Evolutionary conservation across 371 early-diverging fungal species (phyloP).

Genomic region (Mortierella sp.): DNA sequence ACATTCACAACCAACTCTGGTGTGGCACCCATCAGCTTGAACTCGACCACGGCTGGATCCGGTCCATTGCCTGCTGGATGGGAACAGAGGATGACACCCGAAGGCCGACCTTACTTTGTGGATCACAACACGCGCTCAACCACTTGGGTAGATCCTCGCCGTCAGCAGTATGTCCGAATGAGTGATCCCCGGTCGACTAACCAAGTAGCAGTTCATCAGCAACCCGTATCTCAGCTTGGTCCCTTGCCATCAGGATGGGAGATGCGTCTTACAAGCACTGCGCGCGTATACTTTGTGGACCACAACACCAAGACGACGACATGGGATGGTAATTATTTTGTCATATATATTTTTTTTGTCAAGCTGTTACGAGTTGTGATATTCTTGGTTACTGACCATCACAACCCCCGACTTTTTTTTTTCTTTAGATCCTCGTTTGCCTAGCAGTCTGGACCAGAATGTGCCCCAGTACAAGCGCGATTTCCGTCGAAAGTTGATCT

Average conservation of each 20-base stretch:
- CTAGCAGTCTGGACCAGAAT: slow-evolving; percentile 91
- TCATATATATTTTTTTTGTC: slow-evolving; percentile 50
- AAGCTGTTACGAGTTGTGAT: not conserved
- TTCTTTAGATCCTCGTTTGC: slow-evolving; percentile 87
- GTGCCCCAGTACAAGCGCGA: slow-evolving; percentile 98
- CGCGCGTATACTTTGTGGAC: slow-evolving; percentile 94
- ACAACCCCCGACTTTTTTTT: slow-evolving; percentile 18
- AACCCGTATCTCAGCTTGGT: slow-evolving; percentile 82
- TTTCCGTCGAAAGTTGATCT: slow-evolving; percentile 94
- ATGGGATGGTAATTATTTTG: slow-evolving; percentile 88
- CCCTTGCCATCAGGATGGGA: slow-evolving; percentile 97
- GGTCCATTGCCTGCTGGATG: slow-evolving; percentile 96
- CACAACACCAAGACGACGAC: slow-evolving; percentile 94
- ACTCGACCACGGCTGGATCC: slow-evolving; percentile 74
- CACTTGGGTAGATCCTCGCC: slow-evolving; percentile 94
- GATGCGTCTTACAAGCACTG: slow-evolving; percentile 95
- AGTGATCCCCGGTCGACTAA: slow-evolving; percentile 58
- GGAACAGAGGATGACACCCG: slow-evolving; percentile 88
- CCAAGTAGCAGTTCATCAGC: slow-evolving; percentile 73
- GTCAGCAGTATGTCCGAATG: slow-evolving; percentile 67
- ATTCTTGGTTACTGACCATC: too few species aligned
- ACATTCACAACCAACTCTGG: slow-evolving; percentile 22
- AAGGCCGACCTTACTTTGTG: slow-evolving; percentile 95
- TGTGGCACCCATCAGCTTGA: slow-evolving; percentile 58
- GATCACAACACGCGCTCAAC: slow-evolving; percentile 97